Conservation (phyloP, 1,139 yeast genomes). For the Yamadazyma aaseri region DNA sequence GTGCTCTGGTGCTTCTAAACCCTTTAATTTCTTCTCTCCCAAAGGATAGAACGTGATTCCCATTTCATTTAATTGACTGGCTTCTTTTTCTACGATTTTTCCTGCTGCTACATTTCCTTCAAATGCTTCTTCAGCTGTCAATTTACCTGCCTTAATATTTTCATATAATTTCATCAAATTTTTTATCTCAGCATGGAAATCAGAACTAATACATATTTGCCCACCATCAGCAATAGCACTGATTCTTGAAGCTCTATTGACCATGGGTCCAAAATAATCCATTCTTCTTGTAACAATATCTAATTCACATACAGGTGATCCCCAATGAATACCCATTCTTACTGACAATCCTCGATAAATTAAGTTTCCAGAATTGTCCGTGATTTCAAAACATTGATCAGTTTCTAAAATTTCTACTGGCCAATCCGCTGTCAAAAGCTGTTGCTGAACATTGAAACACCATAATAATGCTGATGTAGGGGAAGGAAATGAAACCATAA, state of each 20-base stretch:
- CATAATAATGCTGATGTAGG: slow-evolving; percentile 88
- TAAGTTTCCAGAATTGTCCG: slow-evolving; percentile 61
- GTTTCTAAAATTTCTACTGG: slow-evolving; percentile 88
- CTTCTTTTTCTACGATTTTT: slow-evolving; percentile 65
- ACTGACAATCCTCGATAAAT: slow-evolving; percentile 89
- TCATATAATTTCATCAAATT: slow-evolving; percentile 56
- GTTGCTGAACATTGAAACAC: slow-evolving; percentile 93
- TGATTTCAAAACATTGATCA: slow-evolving; percentile 79
- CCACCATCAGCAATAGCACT: slow-evolving; percentile 98
- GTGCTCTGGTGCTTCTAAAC: slow-evolving; percentile 89
- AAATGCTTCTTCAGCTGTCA: slow-evolving; percentile 54
- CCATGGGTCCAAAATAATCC: slow-evolving; percentile 99
- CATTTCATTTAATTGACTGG: slow-evolving; percentile 60
- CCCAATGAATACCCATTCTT: slow-evolving; percentile 99
- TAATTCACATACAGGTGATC: slow-evolving; percentile 92
- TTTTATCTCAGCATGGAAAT: slow-evolving; percentile 71
- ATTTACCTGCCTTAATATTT: slow-evolving; percentile 39
- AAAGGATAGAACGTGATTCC: slow-evolving; percentile 70
- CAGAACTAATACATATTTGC: slow-evolving; percentile 85
- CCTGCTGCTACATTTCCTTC: slow-evolving; percentile 60
- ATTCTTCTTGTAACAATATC: slow-evolving; percentile 94
- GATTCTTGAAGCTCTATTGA: slow-evolving; percentile 89
- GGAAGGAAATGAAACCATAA: slow-evolving; percentile 97
- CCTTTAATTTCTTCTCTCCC: slow-evolving; percentile 90
- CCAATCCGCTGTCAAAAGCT: slow-evolving; percentile 85